A percentile compares a stretch with the other conserved stretches of the same genome.
phyloP scores from a whole-genome alignment of 495 filamentous ascomycete genomes.

The Pseudoneurospora amorphoporcata region DNA sequence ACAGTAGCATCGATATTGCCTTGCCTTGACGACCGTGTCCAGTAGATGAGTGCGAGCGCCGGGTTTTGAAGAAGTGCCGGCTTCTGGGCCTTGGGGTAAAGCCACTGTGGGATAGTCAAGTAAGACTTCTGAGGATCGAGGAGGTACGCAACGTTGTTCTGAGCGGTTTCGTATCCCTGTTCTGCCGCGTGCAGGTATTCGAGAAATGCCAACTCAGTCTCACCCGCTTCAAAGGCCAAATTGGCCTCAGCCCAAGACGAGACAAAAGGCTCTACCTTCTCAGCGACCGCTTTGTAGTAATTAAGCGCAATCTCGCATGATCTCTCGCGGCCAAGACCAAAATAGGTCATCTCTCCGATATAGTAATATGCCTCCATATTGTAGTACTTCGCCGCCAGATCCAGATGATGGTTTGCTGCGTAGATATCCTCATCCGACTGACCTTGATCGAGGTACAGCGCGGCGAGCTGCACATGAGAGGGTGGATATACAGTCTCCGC shows the following conservation, averaged over 20 bases:
- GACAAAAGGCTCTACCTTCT: conserved; percentile 76
- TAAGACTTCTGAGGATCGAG: conserved; percentile 66
- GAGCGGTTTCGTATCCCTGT: conserved; percentile 86
- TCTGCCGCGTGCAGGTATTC: conserved; percentile 88
- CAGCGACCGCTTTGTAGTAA: conserved; percentile 92
- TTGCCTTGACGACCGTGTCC: conserved; percentile 92
- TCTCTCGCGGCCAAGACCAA: conserved; percentile 69
- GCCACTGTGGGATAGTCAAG: conserved; percentile 29
- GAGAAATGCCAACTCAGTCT: conserved; percentile 74
- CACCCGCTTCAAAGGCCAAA: conserved; percentile 69
- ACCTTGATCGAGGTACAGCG: conserved; percentile 84
- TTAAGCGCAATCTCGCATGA: conserved; percentile 71
- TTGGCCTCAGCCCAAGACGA: conserved; percentile 84
- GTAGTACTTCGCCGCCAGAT: conserved; percentile 78
- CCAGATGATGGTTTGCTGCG: conserved; percentile 77
- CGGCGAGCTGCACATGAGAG: conserved; percentile 74
- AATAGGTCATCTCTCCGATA: conserved; percentile 78
- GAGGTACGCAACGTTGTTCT: conserved; percentile 89
- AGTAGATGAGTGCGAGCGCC: conserved; percentile 78
- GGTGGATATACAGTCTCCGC: conserved; percentile 77
- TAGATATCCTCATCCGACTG: conserved; percentile 45
- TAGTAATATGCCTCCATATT: conserved; percentile 94
- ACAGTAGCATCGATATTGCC: conserved; percentile 86
- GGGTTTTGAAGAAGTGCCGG: conserved; percentile 56
- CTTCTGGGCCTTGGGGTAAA: conserved; percentile 25